These are phyloP conservation scores for Phellopilus nigrolimitatus DNA, from an alignment of 1,284 basidiomycete genomes.

Conservation along the genomic window DNA sequence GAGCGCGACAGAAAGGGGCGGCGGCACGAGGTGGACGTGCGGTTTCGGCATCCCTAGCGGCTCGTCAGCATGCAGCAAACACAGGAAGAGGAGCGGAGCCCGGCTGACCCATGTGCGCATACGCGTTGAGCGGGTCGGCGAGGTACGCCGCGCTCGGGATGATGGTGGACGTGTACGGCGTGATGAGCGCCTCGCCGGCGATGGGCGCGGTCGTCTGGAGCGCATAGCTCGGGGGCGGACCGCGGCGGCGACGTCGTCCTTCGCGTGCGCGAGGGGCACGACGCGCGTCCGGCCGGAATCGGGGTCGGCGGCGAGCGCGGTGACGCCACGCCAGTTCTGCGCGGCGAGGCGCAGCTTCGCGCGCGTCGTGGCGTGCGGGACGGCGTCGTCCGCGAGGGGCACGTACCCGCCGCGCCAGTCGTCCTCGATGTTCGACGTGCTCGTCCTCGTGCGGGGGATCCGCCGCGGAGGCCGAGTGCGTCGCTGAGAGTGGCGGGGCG, in stretches of 20 bases:
- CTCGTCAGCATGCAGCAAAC: background rate
- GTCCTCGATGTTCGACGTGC: slow-evolving; percentile 43
- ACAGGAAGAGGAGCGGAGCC: background rate
- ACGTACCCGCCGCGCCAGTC: slow-evolving; percentile 36
- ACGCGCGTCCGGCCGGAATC: slow-evolving; percentile 26
- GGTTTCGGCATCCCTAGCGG: slow-evolving; percentile 56
- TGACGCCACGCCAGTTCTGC: slow-evolving; percentile 61
- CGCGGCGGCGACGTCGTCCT: slow-evolving; percentile 30
- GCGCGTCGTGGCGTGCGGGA: slow-evolving; percentile 48
- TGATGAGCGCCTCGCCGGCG: slow-evolving; percentile 43
- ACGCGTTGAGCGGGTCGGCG: slow-evolving; percentile 61
- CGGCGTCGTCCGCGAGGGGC: slow-evolving; percentile 46
- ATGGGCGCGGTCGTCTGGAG: slow-evolving; percentile 47
- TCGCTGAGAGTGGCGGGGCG: background rate
- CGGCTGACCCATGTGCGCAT: slow-evolving; percentile 50
- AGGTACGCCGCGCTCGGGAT: slow-evolving; percentile 60
- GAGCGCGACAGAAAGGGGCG: slow-evolving; percentile 76
- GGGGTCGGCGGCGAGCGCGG: slow-evolving; percentile 45
- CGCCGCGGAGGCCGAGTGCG: slow-evolving; percentile 13
- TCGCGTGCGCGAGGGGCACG: slow-evolving; percentile 19
- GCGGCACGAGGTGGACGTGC: slow-evolving; percentile 78
- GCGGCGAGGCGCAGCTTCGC: slow-evolving; percentile 54
- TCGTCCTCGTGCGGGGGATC: slow-evolving; percentile 36
- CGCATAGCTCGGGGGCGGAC: slow-evolving; percentile 46
- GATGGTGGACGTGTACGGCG: slow-evolving; percentile 53